Conservation (phyloP, 768 basidiomycete species). For the Cubamyces lactineus region DNA sequence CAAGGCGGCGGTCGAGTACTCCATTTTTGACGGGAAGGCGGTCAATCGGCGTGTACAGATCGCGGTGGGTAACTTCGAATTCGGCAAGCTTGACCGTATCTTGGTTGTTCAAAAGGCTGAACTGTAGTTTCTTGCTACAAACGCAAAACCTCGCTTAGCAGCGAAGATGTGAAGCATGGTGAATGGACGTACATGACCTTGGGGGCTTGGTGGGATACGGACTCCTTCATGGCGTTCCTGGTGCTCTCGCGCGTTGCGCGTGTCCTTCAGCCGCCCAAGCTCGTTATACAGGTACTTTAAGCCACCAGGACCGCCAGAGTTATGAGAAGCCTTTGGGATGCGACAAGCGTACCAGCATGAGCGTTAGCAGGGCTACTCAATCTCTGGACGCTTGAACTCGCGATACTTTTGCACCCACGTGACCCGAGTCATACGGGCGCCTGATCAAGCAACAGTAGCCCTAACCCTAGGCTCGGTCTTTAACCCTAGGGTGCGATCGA, state of each 20-base stretch:
- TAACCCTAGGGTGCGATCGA: conserved; percentile 17
- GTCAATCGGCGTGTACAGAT: conserved; percentile 85
- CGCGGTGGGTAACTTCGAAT: conserved; percentile 92
- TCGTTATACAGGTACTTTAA: neutral
- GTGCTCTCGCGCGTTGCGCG: neutral
- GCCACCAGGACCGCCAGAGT: neutral
- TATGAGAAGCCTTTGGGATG: too few relatives aligned
- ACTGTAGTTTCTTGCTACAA: conserved; percentile 91
- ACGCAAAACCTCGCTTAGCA: neutral
- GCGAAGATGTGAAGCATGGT: neutral
- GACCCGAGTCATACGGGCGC: conserved; percentile 7
- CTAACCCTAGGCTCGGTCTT: neutral
- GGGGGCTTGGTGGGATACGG: conserved; percentile 76
- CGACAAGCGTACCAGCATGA: too few relatives aligned
- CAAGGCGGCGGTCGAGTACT: conserved; percentile 89
- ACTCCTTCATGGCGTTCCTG: conserved; percentile 67
- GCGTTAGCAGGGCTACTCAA: too few relatives aligned
- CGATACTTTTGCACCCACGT: conserved; percentile 12
- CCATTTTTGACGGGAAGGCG: conserved; percentile 89
- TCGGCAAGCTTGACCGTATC: conserved; percentile 96
- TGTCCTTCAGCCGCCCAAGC: neutral
- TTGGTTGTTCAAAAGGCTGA: conserved; percentile 90
- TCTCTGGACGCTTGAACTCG: neutral
- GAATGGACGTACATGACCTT: conserved; percentile 71
- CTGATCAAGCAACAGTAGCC: neutral